These are phyloP conservation scores for Salix dunnii DNA, from an alignment of 345 rosid genomes.

Conservation along the genomic window DNA sequence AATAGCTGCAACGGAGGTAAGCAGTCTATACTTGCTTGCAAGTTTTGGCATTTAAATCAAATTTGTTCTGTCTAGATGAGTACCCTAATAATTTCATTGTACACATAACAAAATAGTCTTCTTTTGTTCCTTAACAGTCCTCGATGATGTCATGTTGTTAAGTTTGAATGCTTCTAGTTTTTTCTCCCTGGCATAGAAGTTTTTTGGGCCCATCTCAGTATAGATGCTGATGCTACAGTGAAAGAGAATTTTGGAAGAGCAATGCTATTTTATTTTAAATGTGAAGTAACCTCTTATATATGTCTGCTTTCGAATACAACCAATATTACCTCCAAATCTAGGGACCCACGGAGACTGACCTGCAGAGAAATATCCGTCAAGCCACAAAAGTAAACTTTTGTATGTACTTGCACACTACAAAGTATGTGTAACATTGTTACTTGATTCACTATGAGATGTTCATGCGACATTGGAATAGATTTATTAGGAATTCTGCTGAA, in stretches of 20 bases:
- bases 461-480: too few species aligned
- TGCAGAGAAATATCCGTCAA: background rate
- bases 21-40: conserved; percentile 18
- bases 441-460: too few species aligned
- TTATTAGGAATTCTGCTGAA: too few species aligned
- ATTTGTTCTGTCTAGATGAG: background rate
- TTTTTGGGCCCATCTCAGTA: too few species aligned
- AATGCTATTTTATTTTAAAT: background rate
- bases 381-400: background rate
- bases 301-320: background rate
- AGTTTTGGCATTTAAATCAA: background rate
- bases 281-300: background rate
- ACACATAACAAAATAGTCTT: background rate
- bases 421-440: too few species aligned
- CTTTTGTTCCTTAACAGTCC: background rate
- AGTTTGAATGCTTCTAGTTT: background rate
- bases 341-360: background rate
- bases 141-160: too few species aligned
- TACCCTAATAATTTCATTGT: too few species aligned
- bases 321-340: background rate
- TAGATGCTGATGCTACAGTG: background rate
- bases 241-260: background rate
- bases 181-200: too few species aligned
- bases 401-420: too few species aligned
- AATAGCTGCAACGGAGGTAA: conserved; percentile 86